Percentiles rank a stretch among this genome's conserved stretches.
Evolutionary conservation across 192 early-diverging fungal genomes (phyloP).

Genomic region (Linnemannia zychae): DNA sequence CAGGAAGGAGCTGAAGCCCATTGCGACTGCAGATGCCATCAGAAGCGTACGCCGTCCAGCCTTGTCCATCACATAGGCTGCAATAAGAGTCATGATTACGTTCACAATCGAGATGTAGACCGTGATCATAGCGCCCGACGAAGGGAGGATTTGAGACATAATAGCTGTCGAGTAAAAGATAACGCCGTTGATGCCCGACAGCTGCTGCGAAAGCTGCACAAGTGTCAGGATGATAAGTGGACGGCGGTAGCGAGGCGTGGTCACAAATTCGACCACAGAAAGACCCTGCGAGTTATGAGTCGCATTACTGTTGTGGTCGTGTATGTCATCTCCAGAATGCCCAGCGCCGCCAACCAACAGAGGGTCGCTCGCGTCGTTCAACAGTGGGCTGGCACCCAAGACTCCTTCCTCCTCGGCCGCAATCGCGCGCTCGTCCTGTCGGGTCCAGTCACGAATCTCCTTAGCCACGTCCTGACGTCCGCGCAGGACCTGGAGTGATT

Average conservation of each 20-base stretch:
- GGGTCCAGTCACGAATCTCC: constrained; percentile 67
- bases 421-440: constrained; percentile 47
- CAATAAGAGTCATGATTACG: constrained; percentile 77
- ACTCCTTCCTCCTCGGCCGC: constrained; percentile 37
- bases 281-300: constrained; percentile 31
- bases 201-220: constrained; percentile 87
- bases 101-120: constrained; percentile 85
- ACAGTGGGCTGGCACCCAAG: constrained; percentile 20
- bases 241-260: constrained; percentile 65
- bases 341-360: constrained; percentile 19
- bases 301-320: constrained; percentile 21
- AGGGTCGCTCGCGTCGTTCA: constrained; percentile 35
- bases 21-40: constrained; percentile 69
- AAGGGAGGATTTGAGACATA: constrained; percentile 72
- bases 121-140: constrained; percentile 77
- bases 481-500: constrained; percentile 67
- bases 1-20: constrained; percentile 70
- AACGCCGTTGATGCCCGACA: constrained; percentile 92
- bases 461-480: constrained; percentile 64
- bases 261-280: constrained; percentile 59
- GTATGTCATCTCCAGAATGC: neutral
- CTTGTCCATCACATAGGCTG: constrained; percentile 81
- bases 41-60: constrained; percentile 79
- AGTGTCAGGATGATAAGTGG: constrained; percentile 75
- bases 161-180: constrained; percentile 89